Percentiles rank a stretch among this genome's conserved stretches.
Evolutionary conservation across 495 filamentous ascomycete species (phyloP).

Genomic region (Terfezia claveryi): DNA sequence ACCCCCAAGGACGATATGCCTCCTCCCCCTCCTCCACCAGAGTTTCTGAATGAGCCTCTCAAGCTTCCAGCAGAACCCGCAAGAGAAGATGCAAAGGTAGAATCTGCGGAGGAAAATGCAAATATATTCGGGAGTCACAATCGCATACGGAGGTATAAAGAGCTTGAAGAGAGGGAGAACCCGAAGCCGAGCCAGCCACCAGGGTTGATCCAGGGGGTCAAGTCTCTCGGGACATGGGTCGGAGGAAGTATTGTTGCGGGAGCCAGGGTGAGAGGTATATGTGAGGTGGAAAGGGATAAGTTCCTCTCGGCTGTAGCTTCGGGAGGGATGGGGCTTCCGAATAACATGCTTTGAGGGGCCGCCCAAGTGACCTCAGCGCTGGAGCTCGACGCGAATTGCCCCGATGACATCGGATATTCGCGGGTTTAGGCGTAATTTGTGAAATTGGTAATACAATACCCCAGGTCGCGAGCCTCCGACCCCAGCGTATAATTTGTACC

Average conservation of each 20-base stretch:
- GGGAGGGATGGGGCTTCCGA: conserved; percentile 14
- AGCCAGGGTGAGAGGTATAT: conserved; percentile 54
- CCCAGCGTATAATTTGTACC: too few relatives aligned
- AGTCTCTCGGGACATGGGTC: conserved; percentile 71
- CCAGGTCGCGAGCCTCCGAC: too few relatives aligned
- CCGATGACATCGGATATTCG: too few relatives aligned
- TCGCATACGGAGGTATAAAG: conserved; percentile 40
- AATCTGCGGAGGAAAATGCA: conserved; percentile 11
- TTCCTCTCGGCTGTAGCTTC: conserved; percentile 12
- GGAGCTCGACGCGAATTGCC: too few relatives aligned
- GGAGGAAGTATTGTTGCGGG: conserved; percentile 64
- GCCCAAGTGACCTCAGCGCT: too few relatives aligned
- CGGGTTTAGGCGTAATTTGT: too few relatives aligned
- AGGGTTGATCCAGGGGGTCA: conserved; percentile 49
- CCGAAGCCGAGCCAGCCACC: conserved; percentile 26
- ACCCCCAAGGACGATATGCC: conserved; percentile 3
- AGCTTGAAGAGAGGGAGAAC: conserved; percentile 28
- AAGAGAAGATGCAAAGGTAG: conserved; percentile 22
- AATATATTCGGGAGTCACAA: conserved; percentile 25
- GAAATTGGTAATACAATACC: too few relatives aligned
- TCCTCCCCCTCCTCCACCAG: conserved; percentile 1
- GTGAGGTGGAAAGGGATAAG: conserved; percentile 62
- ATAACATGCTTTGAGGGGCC: neutral
- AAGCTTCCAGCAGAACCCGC: conserved; percentile 6
- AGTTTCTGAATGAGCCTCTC: neutral